Base-by-base conservation (phyloP, 257 asterid species). In the Jasminum sambac region DNA sequence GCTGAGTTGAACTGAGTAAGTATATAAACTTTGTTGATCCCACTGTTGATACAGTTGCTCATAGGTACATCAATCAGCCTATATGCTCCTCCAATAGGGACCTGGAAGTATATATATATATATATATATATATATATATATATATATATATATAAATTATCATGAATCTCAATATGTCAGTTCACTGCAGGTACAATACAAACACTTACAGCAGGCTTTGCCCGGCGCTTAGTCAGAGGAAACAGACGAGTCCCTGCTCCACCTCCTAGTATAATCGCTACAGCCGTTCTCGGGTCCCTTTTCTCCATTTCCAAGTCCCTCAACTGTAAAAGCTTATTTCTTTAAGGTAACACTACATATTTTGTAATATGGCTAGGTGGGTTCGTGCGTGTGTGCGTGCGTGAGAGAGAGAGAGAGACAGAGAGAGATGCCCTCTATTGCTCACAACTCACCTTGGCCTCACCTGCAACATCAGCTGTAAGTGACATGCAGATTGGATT, bases 31-130 rank as follows among this genome's bases (percentile, higher is more conserved):
- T 94, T 94, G 83, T 91, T 91, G 88, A 94, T 75, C 68, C 99
- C 98, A 66, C 98, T 89, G 70, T 93, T 93, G 79, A 93, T 93
- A 80, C 97, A 93, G 84, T 93, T 93, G 83, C 99, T 94, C 99
- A 94, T 94, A 24, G 99, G 99, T 44, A 94, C 95, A 57, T 89
- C 99, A 14, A 94, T 94, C n/a, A 94, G 85, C 82, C 99, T 85
- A 48, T 94, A 94, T 63, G 96, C 92, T 76, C 99, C 99, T 71
- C 97, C 99, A 21, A 94, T 89, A 0, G 99, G 99, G 74, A 94
- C 97, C 99, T 94, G 84, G 52, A 74, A 71, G 46, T 16, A 30
- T 30, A n/a, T n/a, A n/a, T n/a, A n/a, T n/a, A n/a, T n/a, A n/a
- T n/a, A n/a, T n/a, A n/a, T n/a, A n/a, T n/a, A n/a, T n/a, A n/a